Evolutionary conservation across 352 stramenopile species (phyloP).

Genomic region (Blastocystis sp.): DNA sequence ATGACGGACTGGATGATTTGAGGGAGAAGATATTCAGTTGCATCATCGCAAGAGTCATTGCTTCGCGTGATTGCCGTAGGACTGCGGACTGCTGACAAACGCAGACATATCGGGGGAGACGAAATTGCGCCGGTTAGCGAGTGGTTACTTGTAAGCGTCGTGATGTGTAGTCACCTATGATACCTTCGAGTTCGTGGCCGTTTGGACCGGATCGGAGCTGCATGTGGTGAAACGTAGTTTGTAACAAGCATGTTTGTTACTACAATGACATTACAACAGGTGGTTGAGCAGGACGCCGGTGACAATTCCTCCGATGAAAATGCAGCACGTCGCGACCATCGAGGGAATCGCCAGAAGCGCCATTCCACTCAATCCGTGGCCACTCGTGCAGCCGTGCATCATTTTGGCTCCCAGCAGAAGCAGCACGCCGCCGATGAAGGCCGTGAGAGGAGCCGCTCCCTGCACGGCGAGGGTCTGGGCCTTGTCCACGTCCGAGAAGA

Average conservation of each 20-base stretch:
- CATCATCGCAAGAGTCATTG: not conserved
- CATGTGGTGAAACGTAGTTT: slow-evolving; percentile 43
- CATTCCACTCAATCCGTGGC: slow-evolving; percentile 68
- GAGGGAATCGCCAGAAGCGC: slow-evolving; percentile 54
- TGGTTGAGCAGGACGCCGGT: slow-evolving; percentile 40
- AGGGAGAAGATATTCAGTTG: slow-evolving; percentile 24
- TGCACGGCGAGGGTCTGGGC: not conserved
- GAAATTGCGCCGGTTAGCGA: slow-evolving; percentile 21
- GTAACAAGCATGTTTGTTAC: slow-evolving; percentile 16
- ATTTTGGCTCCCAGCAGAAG: slow-evolving; percentile 63
- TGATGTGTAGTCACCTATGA: slow-evolving; percentile 51
- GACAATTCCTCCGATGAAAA: slow-evolving; percentile 56
- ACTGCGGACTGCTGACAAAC: slow-evolving; percentile 40
- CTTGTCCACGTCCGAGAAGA: not conserved
- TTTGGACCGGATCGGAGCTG: not conserved
- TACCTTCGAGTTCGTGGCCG: slow-evolving; percentile 32
- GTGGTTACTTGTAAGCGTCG: not conserved
- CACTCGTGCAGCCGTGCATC: slow-evolving; percentile 63
- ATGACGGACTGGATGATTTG: not conserved
- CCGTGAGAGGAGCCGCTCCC: slow-evolving; percentile 9
- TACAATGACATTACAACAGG: not conserved
- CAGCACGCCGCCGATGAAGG: slow-evolving; percentile 50
- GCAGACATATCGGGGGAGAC: slow-evolving; percentile 62
- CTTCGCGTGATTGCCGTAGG: not conserved
- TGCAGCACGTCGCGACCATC: slow-evolving; percentile 60